A percentile compares a stretch with the other conserved stretches of the same genome.
phyloP scores from a whole-genome alignment of 1,139 yeast species.

The Candida mesenterica region DNA sequence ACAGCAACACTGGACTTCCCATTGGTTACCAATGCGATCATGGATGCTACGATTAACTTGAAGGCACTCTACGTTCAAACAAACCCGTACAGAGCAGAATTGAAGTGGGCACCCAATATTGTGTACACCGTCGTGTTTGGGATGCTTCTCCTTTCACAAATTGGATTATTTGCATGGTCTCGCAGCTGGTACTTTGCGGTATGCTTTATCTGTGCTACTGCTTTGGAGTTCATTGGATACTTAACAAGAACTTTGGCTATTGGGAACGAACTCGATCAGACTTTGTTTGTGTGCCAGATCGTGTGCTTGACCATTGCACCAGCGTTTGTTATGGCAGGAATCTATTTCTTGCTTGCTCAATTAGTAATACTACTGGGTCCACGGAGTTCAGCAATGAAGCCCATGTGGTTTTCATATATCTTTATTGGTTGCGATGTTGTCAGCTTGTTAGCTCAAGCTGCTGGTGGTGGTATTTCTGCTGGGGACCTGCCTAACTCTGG shows the following conservation, averaged over 20 bases:
- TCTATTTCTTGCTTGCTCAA: constrained; percentile 56
- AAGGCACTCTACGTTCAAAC: constrained; percentile 25
- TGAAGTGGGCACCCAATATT: constrained; percentile 29
- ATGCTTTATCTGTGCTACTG: constrained; percentile 58
- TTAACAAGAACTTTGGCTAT: constrained; percentile 53
- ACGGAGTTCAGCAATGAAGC: constrained; percentile 55
- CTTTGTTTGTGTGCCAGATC: constrained; percentile 61
- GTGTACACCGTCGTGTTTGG: constrained; percentile 28
- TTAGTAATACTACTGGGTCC: constrained; percentile 66
- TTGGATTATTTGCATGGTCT: constrained; percentile 30
- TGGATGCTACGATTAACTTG: constrained; percentile 31
- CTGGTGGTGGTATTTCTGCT: constrained; percentile 63
- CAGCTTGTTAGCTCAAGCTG: constrained; percentile 72
- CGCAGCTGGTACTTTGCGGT: constrained; percentile 73
- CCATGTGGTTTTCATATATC: constrained; percentile 70
- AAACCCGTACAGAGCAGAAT: constrained; percentile 22
- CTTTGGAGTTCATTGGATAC: constrained; percentile 70
- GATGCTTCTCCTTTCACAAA: constrained; percentile 21
- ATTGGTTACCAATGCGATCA: constrained; percentile 18
- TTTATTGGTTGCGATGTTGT: constrained; percentile 66
- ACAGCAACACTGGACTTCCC: constrained; percentile 15
- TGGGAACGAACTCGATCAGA: constrained; percentile 35
- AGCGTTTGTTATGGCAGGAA: constrained; percentile 48
- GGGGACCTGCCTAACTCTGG: neutral
- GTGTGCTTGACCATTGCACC: constrained; percentile 78